Conservation (phyloP, 495 filamentous ascomycete species). For the Aspergillus panamensis region DNA sequence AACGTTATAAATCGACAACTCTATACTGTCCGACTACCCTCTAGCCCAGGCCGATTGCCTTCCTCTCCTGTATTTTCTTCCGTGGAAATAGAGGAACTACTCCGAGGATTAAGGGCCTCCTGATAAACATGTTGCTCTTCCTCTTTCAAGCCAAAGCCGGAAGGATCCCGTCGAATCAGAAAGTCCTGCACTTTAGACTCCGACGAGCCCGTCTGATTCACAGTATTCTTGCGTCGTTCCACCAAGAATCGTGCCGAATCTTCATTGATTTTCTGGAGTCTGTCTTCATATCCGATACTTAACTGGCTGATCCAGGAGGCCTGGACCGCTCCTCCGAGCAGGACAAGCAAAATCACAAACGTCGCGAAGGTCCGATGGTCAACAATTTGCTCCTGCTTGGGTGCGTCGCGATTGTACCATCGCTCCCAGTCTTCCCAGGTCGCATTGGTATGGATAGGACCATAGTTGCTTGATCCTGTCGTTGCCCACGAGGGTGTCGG, state of each 20-base stretch:
- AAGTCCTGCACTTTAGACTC: constrained; percentile 72
- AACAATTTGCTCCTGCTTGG: constrained; percentile 56
- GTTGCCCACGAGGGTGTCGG: constrained; percentile 16
- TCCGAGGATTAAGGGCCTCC: constrained; percentile 29
- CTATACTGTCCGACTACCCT: no score
- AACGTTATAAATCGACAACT: no score
- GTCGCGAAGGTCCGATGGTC: constrained; percentile 72
- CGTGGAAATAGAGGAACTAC: constrained; percentile 1
- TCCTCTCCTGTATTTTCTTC: background rate
- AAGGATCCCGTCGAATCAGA: constrained; percentile 61
- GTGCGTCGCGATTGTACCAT: constrained; percentile 65
- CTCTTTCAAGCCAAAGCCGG: constrained; percentile 44
- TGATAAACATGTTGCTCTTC: constrained; percentile 40
- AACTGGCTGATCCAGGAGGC: constrained; percentile 60
- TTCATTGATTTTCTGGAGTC: constrained; percentile 57
- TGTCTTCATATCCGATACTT: constrained; percentile 55
- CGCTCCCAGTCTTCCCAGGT: constrained; percentile 99
- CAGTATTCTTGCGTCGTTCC: constrained; percentile 49
- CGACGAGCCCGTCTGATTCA: constrained; percentile 42
- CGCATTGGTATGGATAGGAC: constrained; percentile 68
- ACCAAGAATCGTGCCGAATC: constrained; percentile 60
- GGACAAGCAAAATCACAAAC: constrained; percentile 61
- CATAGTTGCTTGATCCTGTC: constrained; percentile 29
- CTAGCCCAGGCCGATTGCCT: no score
- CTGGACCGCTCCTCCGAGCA: constrained; percentile 65